Evolutionary conservation across 164 flowering plant genomes (phyloP), one percentile per base, ranked within the genome.

Genomic region (Pachysandra terminalis): DNA sequence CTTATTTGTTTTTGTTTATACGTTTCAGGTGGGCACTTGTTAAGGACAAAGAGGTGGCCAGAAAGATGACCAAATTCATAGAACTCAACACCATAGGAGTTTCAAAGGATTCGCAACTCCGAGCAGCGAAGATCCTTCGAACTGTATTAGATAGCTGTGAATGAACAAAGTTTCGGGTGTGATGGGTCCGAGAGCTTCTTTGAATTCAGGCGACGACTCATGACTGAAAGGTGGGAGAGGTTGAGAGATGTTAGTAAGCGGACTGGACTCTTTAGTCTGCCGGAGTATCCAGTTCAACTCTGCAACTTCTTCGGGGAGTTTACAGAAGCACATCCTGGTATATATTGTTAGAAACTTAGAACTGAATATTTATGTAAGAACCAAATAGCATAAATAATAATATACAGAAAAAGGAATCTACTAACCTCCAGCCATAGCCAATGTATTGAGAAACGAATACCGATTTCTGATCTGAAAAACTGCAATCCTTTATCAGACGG

Each of bases 61-160:
- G 41, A 40, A 83, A 56, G 61, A 92, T 92, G 97, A 72, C 73
- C 0, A 82, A 88, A 55, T 90, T 71, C 75, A 85, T 90, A 5
- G 96, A 85, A 74, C 72, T 92, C 51, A 88, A 70, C 80, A 87
- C 87, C 3, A 92, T 92, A 51, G 96, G 97, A 0, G 94, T 90
- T 23, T 92, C 96, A 0, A 90, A 87, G 73, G 97, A 92, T 63
- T 90, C 97, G 5, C 97, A 92, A 69, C 80, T 85, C 0, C 80
- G 96, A 52, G 94, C 91, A 19, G 96, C 96, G 4, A 92, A 80
- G 66, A 81, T 90, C 27, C 66, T 92, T 62, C 63, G 73, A 69
- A 82, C 76, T 7, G 68, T 85, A 5, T 72, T 88, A 0, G 84
- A 88, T 71, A 77, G 81, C 69, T 77, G 81, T 24, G 37, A 32